Conservation (phyloP, 2,329 filamentous ascomycete genomes). For the Diaporthe eres region DNA sequence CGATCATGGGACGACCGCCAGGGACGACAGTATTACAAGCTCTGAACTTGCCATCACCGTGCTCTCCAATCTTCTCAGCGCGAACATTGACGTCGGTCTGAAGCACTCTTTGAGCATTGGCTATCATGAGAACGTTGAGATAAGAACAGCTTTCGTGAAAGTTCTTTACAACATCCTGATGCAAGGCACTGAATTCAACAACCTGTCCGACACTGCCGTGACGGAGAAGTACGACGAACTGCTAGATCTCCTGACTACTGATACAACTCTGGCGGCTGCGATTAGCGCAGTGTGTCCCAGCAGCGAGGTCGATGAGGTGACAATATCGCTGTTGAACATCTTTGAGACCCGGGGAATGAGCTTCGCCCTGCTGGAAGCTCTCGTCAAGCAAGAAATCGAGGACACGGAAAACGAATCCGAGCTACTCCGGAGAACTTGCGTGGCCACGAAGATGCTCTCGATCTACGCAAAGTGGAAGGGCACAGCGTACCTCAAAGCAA, state of each 20-base stretch:
- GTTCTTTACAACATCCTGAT: constrained; percentile 79
- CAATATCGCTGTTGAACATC: constrained; percentile 77
- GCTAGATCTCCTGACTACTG: constrained; percentile 72
- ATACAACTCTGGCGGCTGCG: constrained; percentile 73
- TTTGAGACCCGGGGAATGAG: constrained; percentile 76
- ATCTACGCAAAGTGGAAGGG: constrained; percentile 82
- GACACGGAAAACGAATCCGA: constrained; percentile 78
- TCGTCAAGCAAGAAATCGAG: constrained; percentile 78
- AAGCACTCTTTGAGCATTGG: constrained; percentile 80
- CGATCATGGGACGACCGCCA: constrained; percentile 58
- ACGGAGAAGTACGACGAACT: constrained; percentile 79
- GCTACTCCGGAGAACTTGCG: constrained; percentile 76
- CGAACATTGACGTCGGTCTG: constrained; percentile 79
- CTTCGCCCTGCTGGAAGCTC: constrained; percentile 74
- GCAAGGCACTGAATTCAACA: constrained; percentile 80
- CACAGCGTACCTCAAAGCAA: constrained; percentile 71
- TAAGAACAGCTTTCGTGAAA: constrained; percentile 78
- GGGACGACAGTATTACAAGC: constrained; percentile 68
- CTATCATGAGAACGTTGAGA: constrained; percentile 79
- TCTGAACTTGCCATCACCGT: constrained; percentile 77
- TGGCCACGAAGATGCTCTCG: constrained; percentile 80
- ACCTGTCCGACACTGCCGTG: constrained; percentile 75
- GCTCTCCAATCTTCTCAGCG: constrained; percentile 77
- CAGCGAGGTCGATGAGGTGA: constrained; percentile 77
- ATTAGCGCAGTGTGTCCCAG: constrained; percentile 78